phyloP scores from a whole-genome alignment of 2,329 filamentous ascomycete species.

The Akanthomyces dipterigenus region DNA sequence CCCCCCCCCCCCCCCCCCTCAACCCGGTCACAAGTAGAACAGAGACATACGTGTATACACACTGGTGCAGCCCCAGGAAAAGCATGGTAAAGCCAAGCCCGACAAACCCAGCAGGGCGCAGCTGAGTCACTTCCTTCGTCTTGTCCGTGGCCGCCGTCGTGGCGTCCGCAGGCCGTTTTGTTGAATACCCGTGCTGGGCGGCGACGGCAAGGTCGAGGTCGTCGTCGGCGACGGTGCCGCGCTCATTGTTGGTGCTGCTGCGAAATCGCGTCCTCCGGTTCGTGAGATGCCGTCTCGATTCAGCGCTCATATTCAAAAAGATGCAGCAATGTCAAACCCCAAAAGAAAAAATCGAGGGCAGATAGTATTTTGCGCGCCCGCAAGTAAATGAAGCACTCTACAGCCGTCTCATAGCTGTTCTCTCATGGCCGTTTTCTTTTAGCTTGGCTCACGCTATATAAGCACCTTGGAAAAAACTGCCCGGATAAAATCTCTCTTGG shows the following conservation, averaged over 20 bases:
- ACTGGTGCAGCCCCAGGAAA: constrained; percentile 1
- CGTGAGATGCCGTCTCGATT: not conserved
- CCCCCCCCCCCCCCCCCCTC: no score
- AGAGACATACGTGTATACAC: not conserved
- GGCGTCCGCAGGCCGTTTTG: not conserved
- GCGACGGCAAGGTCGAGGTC: not conserved
- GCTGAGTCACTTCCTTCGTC: no score
- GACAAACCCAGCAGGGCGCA: not conserved
- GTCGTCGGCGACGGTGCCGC: not conserved
- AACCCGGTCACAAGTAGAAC: not conserved
- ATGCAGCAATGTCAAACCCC: no score
- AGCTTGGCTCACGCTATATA: not conserved
- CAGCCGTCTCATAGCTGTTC: not conserved
- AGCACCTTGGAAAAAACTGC: not conserved
- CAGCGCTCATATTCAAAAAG: not conserved
- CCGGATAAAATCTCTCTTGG: no score
- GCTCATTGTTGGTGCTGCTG: not conserved
- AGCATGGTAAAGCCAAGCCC: not conserved
- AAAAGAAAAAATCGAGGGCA: not conserved
- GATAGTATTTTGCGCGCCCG: no score
- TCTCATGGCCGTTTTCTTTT: not conserved
- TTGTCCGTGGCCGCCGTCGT: not conserved
- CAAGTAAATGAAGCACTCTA: no score
- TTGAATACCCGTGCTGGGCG: not conserved
- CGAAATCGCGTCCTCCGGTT: not conserved